Evolutionary conservation across 192 early-diverging fungal genomes (phyloP), one percentile per base, ranked within the genome.

Genomic region (Entomortierella chlamydospora): DNA sequence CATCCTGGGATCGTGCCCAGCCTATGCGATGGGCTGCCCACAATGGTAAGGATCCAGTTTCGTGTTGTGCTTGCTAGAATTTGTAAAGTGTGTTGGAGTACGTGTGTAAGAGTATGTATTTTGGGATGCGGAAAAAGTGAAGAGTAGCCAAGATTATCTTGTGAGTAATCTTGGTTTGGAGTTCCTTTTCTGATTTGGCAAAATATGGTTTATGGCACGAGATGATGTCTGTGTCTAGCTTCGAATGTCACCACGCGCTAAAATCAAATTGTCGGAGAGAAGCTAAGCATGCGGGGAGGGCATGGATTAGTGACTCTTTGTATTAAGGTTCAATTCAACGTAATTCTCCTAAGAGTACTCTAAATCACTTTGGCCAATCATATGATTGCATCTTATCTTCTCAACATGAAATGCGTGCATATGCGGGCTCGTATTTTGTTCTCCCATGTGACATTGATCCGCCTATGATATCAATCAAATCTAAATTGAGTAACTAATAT

Each of bases 1-100:
- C 98, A 10, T 94, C 92, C 11, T 99, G 98, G 98, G 98, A 99
- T 84, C 92, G 98, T 70, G 97, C 98, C 47, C 98, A 99, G 84
- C 98, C 98, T 37, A 96, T 99, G 94, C 87, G 95, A 81, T 95
- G 94, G 95, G 93, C 93, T 70, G 98, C 97, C 52, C 98, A 99
- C 89, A 99, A 99, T 82, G 98, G 96, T 95, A 86, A 60, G 76
- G 15, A 47, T 47, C 2, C 13, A n/a, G n/a, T n/a, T n/a, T n/a
- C n/a, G n/a, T n/a, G n/a, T 15, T 47, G 4, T 20, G 15, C 15
- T 12, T 47, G 45, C 4, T 20, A 17, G 45, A 12, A 47, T 47
- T 11, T 47, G 45, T 17, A 47, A 20, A 47, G 12, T 4, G 12
- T 12, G n/a, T n/a, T n/a, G n/a, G n/a, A n/a, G n/a, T n/a, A n/a